Conservation (phyloP, 805 yeast genomes). For the Candida quercuum region DNA sequence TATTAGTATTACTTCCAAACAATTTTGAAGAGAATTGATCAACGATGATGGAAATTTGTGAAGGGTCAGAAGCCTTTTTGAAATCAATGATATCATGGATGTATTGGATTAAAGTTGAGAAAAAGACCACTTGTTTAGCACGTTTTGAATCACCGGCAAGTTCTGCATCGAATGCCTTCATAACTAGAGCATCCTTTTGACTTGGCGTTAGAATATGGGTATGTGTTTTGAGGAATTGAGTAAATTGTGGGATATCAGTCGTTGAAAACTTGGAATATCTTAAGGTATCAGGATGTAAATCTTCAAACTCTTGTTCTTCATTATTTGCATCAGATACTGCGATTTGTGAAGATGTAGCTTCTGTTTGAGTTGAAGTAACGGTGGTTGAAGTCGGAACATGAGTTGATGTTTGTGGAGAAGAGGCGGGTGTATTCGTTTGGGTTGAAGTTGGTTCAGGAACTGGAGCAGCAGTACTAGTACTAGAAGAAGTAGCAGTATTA, state of each 20-base stretch:
- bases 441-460: constrained; percentile 7
- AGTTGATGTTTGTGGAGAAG: background rate
- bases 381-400: background rate
- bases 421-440: background rate
- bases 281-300: constrained; percentile 15
- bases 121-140: constrained; percentile 69
- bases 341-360: background rate
- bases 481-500: constrained; percentile 15
- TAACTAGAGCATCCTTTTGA: constrained; percentile 87
- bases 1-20: constrained; percentile 25
- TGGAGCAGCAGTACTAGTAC: constrained; percentile 17
- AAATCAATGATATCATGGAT: constrained; percentile 37
- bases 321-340: constrained; percentile 3
- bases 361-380: constrained; percentile 1
- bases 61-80: constrained; percentile 29
- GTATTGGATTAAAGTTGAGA: constrained; percentile 76
- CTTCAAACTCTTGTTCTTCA: constrained; percentile 19
- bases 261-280: constrained; percentile 54
- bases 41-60: constrained; percentile 39
- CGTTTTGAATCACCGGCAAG: constrained; percentile 49
- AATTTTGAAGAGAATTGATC: constrained; percentile 66
- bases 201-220: constrained; percentile 69
- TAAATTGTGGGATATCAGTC: constrained; percentile 43
- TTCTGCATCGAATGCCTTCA: constrained; percentile 87
- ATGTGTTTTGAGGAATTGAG: constrained; percentile 46